These are phyloP conservation scores for Fusarium odoratissimum DNA, from an alignment of 2,329 filamentous ascomycete species.

Conservation along the genomic window DNA sequence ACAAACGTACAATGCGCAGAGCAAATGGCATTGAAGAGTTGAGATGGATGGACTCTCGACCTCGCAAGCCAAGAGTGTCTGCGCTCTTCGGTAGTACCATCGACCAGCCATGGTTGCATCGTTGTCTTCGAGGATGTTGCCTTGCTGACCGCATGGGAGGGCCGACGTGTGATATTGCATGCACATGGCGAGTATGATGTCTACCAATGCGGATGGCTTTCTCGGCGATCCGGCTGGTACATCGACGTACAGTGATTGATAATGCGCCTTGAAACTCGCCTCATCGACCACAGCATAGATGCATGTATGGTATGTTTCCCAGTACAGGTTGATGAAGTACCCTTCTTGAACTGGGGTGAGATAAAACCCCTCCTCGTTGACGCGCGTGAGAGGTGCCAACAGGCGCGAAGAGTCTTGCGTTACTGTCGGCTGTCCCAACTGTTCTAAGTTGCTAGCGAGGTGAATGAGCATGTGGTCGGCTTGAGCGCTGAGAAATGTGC, in stretches of 20 bases:
- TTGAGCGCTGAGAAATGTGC: slow-evolving; percentile 14
- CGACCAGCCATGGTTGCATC: slow-evolving; percentile 12
- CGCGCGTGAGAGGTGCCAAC: background rate
- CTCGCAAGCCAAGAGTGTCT: slow-evolving; percentile 10
- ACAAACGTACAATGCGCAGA: slow-evolving; percentile 3
- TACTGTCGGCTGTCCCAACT: background rate
- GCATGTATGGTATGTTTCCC: slow-evolving; percentile 20
- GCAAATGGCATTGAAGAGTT: slow-evolving; percentile 7
- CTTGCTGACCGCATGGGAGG: background rate
- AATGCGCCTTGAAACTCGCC: slow-evolving; percentile 1
- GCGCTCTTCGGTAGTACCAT: slow-evolving; percentile 20
- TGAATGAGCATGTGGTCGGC: slow-evolving; percentile 29
- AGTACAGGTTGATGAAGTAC: slow-evolving; percentile 11
- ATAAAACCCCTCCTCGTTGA: background rate
- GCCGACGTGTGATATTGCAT: slow-evolving; percentile 14
- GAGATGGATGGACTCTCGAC: slow-evolving; percentile 12
- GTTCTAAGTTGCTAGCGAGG: slow-evolving; percentile 8
- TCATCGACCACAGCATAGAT: slow-evolving; percentile 8
- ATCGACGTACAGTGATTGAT: slow-evolving; percentile 1
- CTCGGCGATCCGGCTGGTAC: slow-evolving; percentile 1
- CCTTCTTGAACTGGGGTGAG: slow-evolving; percentile 11
- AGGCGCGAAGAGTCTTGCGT: slow-evolving; percentile 5
- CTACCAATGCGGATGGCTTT: background rate
- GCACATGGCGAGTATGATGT: slow-evolving; percentile 22
- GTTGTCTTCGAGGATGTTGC: slow-evolving; percentile 6